Percentiles rank a stretch among this genome's conserved stretches.
Evolutionary conservation across 257 asterid genomes (phyloP).

Genomic region (Nicotiana attenuata): DNA sequence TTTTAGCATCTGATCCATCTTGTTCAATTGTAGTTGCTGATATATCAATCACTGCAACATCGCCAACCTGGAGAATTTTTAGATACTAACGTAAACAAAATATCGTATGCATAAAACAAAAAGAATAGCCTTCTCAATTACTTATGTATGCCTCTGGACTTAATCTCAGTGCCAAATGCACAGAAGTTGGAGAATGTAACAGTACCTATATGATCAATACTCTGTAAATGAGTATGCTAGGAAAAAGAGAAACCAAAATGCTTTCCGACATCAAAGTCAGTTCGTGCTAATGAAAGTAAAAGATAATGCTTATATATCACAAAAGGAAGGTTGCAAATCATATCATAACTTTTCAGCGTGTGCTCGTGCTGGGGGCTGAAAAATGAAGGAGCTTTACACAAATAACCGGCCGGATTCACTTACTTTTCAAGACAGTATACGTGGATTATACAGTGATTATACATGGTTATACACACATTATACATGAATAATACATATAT

Average conservation of each 20-base stretch:
- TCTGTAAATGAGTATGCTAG: not conserved
- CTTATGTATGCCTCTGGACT: not conserved
- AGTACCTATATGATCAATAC: not conserved
- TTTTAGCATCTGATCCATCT: constrained; percentile 59
- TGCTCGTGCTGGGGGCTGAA: not conserved
- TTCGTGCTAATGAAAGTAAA: not conserved
- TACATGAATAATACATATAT: too few species aligned
- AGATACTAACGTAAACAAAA: not conserved
- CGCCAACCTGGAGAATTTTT: constrained; percentile 52
- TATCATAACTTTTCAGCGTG: not conserved
- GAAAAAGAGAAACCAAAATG: not conserved
- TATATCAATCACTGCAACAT: constrained; percentile 88
- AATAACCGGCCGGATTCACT: too few species aligned
- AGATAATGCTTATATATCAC: not conserved
- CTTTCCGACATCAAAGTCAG: not conserved
- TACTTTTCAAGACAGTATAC: too few species aligned
- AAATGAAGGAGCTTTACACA: not conserved
- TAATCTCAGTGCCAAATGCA: not conserved
- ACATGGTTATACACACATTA: too few species aligned
- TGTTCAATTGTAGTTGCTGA: constrained; percentile 77
- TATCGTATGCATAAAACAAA: not conserved
- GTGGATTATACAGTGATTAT: too few species aligned
- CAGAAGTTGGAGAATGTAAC: not conserved
- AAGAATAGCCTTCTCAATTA: not conserved
- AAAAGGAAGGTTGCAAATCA: not conserved